Conservation (phyloP, 208 protist genomes). For the Leptomonas seymouri region DNA sequence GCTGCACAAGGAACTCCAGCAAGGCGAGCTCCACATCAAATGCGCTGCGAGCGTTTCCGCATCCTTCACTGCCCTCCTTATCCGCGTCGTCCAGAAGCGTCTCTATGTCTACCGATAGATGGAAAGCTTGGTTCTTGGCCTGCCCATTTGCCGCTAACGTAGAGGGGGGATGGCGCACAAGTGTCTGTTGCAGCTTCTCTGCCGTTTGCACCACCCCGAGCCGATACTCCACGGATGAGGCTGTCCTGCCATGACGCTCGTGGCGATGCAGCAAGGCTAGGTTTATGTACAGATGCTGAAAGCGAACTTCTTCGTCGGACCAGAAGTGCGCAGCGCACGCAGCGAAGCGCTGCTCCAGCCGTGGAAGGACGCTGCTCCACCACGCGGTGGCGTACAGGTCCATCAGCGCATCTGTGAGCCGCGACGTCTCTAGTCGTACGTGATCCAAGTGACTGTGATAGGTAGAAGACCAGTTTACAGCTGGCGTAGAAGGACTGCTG, state of each 20-base stretch:
- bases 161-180: not conserved
- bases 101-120: slow-evolving; percentile 2
- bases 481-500: not conserved
- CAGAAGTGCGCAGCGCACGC: slow-evolving; percentile 8
- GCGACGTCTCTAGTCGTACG: not conserved
- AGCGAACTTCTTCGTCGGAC: slow-evolving; percentile 8
- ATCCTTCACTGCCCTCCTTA: not conserved
- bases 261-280: not conserved
- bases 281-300: slow-evolving; percentile 22
- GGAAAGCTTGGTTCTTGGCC: not conserved
- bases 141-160: not conserved
- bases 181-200: slow-evolving; percentile 18
- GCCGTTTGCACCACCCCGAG: not conserved
- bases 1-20: not conserved
- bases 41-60: not conserved
- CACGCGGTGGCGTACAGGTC: slow-evolving; percentile 21
- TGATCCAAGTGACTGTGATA: not conserved
- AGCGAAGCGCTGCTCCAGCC: not conserved
- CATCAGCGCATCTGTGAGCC: not conserved
- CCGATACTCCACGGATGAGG: not conserved
- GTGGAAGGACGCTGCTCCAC: slow-evolving; percentile 8
- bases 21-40: slow-evolving; percentile 4
- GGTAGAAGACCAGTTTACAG: not conserved
- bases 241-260: not conserved
- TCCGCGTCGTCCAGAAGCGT: slow-evolving; percentile 4